phyloP scores from a whole-genome alignment of 1,284 basidiomycete species.

The Ceratobasidium sp. region DNA sequence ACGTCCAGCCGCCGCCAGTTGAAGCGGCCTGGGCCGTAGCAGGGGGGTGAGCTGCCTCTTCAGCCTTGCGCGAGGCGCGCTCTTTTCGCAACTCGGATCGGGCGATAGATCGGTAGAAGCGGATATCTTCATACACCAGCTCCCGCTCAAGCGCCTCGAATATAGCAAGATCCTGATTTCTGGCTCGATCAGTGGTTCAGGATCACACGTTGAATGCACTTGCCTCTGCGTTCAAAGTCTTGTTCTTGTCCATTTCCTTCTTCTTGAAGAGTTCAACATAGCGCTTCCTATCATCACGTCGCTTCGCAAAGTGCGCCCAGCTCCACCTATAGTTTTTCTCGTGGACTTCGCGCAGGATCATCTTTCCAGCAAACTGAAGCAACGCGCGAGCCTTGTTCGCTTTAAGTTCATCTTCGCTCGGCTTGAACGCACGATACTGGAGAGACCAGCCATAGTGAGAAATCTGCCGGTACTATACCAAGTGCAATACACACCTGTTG shows the following conservation, averaged over 20 bases:
- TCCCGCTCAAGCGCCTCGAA: constrained; percentile 81
- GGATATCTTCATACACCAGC: constrained; percentile 92
- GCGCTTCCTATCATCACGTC: constrained; percentile 81
- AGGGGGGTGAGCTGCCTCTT: constrained; percentile 60
- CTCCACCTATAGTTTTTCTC: constrained; percentile 88
- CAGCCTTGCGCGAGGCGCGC: constrained; percentile 71
- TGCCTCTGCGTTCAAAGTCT: constrained; percentile 64
- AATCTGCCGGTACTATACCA: background rate
- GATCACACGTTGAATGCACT: constrained; percentile 41
- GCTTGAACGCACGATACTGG: constrained; percentile 85
- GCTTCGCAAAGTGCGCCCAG: constrained; percentile 90
- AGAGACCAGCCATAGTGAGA: constrained; percentile 4
- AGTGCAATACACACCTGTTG: constrained; percentile 67
- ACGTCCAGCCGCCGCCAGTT: constrained; percentile 9
- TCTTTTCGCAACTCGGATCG: constrained; percentile 90
- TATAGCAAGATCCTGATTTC: constrained; percentile 63
- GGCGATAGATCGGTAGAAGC: constrained; percentile 97
- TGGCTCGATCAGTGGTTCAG: constrained; percentile 11
- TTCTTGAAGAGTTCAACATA: constrained; percentile 92
- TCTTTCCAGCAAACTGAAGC: constrained; percentile 81
- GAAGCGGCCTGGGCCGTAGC: constrained; percentile 53
- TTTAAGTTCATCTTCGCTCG: constrained; percentile 66
- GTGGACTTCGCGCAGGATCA: constrained; percentile 86
- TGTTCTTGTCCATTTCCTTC: constrained; percentile 55
- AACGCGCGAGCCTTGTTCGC: constrained; percentile 75